Evolutionary conservation across 2,329 filamentous ascomycete genomes (phyloP).

Genomic region (Diaporthe citriasiana): DNA sequence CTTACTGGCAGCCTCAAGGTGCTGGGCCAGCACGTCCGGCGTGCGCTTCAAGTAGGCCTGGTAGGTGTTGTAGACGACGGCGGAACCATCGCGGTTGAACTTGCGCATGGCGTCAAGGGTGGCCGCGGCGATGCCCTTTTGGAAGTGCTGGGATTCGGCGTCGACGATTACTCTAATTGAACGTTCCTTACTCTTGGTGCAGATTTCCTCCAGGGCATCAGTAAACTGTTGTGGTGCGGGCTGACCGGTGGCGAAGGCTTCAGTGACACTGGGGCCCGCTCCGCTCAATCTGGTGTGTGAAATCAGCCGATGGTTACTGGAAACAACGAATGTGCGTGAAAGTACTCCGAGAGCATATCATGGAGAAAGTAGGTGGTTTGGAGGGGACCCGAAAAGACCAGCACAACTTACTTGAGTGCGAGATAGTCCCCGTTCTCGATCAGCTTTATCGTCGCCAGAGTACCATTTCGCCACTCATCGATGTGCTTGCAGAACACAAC

Average conservation of each 20-base stretch:
- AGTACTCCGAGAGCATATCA: not conserved
- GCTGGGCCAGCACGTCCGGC: slow-evolving; percentile 56
- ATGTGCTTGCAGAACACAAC: slow-evolving; percentile 51
- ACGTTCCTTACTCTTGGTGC: slow-evolving; percentile 54
- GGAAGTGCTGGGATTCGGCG: slow-evolving; percentile 61
- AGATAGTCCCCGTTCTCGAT: slow-evolving; percentile 54
- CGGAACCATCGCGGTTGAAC: slow-evolving; percentile 56
- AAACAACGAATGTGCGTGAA: no score
- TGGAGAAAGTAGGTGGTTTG: not conserved
- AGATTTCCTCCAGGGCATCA: slow-evolving; percentile 57
- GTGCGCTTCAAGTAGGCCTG: slow-evolving; percentile 69
- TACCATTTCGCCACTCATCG: slow-evolving; percentile 54
- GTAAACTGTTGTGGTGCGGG: slow-evolving; percentile 58
- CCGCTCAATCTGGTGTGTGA: slow-evolving; percentile 55
- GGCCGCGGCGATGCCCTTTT: slow-evolving; percentile 53
- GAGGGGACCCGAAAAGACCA: no score
- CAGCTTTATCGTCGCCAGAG: slow-evolving; percentile 50
- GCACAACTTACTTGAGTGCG: slow-evolving; percentile 55
- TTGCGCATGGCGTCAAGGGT: slow-evolving; percentile 54
- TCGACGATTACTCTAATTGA: slow-evolving; percentile 60
- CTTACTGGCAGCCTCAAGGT: slow-evolving; percentile 60
- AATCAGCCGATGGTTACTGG: slow-evolving; percentile 1
- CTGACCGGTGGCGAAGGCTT: slow-evolving; percentile 53
- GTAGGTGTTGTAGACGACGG: slow-evolving; percentile 65
- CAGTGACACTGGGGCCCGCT: slow-evolving; percentile 56